Base-by-base conservation (phyloP, 75 land plant species). In the Picea sitchensis region DNA sequence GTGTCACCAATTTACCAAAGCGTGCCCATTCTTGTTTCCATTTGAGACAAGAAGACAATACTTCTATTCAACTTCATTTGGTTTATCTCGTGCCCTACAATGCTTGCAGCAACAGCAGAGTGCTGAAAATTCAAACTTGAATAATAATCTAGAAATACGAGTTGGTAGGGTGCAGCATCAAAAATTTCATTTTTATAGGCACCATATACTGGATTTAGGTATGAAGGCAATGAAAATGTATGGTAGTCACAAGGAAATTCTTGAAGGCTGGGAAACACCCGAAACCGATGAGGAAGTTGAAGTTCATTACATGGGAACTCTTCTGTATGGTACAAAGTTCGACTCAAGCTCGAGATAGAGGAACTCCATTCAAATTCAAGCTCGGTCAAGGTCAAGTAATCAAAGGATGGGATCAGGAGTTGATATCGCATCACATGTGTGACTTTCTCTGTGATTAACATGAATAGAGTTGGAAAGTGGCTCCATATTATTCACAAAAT, bases 1-100 rank as follows among this genome's bases (percentile, higher is more conserved):
- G 99, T 96, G 94, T 76, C 84, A 79, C 58, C 88, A 94, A 75
- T 79, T 96, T 58, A 88, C 91, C 56, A 72, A 83, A 71, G 85
- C 85, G 20, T 93, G 26, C 26, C 26, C 26, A 26, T 26, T 26
- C 26, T 26, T 26, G 26, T 26, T 26, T 26, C 26, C 26, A 23
- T 96, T 96, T 80, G 99, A 94, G 68, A 80, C 89, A 69, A 87
- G 93, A 74, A 79, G 89, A 74, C 93, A 94, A 79, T 94, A 87
- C 64, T 96, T 51, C 87, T 79, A 34, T 14, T 84, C 95, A 71
- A 86, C 26, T 26, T 26, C 26, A 26, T 26, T 26, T 26, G 26
- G 26, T 26, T 26, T 26, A 26, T 26, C 26, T 26, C 26, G 26
- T 26, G 26, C 26, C 26, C 26, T 26, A 26, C 26, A 26, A 26